Evolutionary conservation across 208 protist genomes (phyloP), one percentile per base, ranked within the genome.

Genomic region (Trypanosoma grayi): DNA sequence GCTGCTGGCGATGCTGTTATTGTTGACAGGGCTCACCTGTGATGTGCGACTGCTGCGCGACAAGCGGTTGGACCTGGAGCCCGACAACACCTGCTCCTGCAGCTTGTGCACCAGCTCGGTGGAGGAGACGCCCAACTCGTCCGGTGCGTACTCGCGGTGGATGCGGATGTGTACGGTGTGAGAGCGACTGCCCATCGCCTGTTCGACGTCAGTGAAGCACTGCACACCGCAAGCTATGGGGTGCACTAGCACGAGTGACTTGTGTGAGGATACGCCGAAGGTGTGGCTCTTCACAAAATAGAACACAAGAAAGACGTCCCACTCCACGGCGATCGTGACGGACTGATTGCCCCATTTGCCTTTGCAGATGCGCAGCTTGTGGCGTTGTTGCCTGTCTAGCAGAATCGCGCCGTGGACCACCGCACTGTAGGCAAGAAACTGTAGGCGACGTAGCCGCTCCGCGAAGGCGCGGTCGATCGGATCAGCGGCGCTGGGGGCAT

Each of bases 251-350:
- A 87, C 83, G 46, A 83, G 77, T 20, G 69, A 68, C 50, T 73
- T 73, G 4, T 61, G 71, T 8, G 66, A 67, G 39, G 70, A 70
- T 54, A 70, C 63, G 40, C 79, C 65, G 30, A 93, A 66, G 1
- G 57, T 52, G 20, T 72, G 53, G 28, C 67, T 79, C 70, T 76
- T 79, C 54, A 88, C 81, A 55, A 92, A 90, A 60, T 79, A 84
- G 27, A 94, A 50, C 45, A 94, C 78, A 54, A 92, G 70, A 57
- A 92, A 75, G 31, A 87, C 77, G 63, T 85, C 74, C 71, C 87
- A 94, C 74, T 94, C 83, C 16, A 94, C 58, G 27, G 79, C 78
- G 18, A 94, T 66, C n/a, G 73, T 68, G 18, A 94, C 79, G 55
- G 69, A 75, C 70, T 90, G 83, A 18, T 54, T 25, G 2, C 74